Evolutionary conservation across 2,329 filamentous ascomycete species (phyloP), one percentile per base, ranked within the genome.

Genomic region (Stemphylium beticola): DNA sequence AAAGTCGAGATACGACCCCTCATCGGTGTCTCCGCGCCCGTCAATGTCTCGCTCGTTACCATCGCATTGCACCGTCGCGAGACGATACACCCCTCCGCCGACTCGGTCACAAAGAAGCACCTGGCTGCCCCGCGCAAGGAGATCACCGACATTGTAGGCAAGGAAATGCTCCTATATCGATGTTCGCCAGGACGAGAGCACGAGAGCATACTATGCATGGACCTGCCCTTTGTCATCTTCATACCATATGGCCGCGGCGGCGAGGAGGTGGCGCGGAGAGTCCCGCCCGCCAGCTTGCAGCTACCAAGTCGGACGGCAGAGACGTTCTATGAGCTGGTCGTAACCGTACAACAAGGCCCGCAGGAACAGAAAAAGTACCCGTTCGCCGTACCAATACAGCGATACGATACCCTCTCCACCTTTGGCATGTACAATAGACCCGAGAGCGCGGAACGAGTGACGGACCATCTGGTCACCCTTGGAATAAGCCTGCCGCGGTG

Each of bases 351-450:
- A 72, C 93, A 98, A 76, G 92, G 93, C 3, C 88, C 89, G 65
- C 86, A 87, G 66, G 87, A 91, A 58, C 92, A 97, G 77, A 92
- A 91, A 77, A 96, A 96, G 77, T 95, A 96, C 76, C 82, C 87
- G 4, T 97, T 97, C 66, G 91, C 95, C 1, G 90, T 98, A 34
- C 93, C 93, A 1, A 86, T 99, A 65, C 87, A 91, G 64, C 85
- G 95, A 72, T 99, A 98, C 79, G 95, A 99, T 76, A 99, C 93
- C 1, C 82, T 99, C 43, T 97, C 93, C 37, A 98, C 95, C 1
- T 99, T 99, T 78, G 95, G 95, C 77, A 98, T 98, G 95, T 99
- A 98, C 81, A 98, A 98, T 78, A 89, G 92, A 49, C 93, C 93
- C 14, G 93, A 97, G 76, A 90, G 89, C 55, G 91, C 92, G 51